A percentile compares a stretch with the other conserved stretches of the same genome.
phyloP scores from a whole-genome alignment of 2,329 filamentous ascomycete genomes.

The Trichophyton equinum region DNA sequence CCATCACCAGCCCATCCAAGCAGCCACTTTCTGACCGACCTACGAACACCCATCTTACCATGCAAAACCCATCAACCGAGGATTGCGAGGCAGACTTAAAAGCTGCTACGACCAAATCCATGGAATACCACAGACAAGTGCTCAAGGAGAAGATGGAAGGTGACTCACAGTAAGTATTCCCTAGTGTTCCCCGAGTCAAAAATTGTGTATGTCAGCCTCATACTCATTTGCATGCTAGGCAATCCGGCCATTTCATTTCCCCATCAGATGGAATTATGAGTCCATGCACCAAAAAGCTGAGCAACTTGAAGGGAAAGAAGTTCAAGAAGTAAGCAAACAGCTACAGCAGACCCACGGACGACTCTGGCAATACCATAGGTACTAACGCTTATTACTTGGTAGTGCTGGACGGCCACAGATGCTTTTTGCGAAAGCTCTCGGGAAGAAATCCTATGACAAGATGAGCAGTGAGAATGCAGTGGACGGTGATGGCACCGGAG shows the following conservation, averaged over 20 bases:
- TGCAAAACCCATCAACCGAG: slow-evolving; percentile 5
- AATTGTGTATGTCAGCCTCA: too few relatives aligned
- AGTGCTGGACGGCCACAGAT: slow-evolving; percentile 33
- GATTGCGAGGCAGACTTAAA: slow-evolving; percentile 23
- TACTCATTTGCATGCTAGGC: slow-evolving; percentile 12
- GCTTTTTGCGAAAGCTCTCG: slow-evolving; percentile 34
- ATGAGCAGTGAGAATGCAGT: slow-evolving; percentile 11
- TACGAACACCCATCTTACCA: slow-evolving; percentile 30
- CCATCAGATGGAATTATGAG: slow-evolving; percentile 40
- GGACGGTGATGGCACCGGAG: neutral
- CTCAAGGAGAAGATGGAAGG: slow-evolving; percentile 31
- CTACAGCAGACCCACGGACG: neutral
- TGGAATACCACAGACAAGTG: slow-evolving; percentile 34
- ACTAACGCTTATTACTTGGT: neutral
- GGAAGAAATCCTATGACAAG: slow-evolving; percentile 35
- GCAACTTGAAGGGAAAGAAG: slow-evolving; percentile 38
- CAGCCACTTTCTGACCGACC: slow-evolving; percentile 29
- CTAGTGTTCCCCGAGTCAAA: neutral
- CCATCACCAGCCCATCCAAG: slow-evolving; percentile 12
- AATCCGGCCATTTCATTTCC: slow-evolving; percentile 32
- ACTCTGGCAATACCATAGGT: neutral
- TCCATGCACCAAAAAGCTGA: slow-evolving; percentile 39
- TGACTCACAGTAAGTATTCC: slow-evolving; percentile 28
- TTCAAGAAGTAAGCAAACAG: slow-evolving; percentile 32
- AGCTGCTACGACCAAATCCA: slow-evolving; percentile 22